These are phyloP conservation scores for Marasmius oreades DNA, from an alignment of 1,284 basidiomycete species.

Conservation along the genomic window DNA sequence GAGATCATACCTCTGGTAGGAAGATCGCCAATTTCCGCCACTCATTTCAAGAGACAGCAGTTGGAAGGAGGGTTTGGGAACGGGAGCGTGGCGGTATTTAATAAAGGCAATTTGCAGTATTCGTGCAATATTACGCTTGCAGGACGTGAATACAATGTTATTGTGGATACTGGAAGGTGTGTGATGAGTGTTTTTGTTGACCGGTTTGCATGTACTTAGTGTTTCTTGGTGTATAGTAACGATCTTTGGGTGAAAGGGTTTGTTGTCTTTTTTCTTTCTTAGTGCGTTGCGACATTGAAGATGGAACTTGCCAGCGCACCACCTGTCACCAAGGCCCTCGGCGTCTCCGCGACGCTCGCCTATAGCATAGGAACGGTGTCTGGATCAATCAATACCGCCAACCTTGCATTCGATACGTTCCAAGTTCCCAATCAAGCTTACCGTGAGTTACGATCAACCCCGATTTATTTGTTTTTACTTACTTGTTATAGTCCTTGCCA, in stretches of 20 bases:
- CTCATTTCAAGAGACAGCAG: not conserved
- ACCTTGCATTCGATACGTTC: not conserved
- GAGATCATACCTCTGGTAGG: constrained; percentile 5
- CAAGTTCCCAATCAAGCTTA: not conserved
- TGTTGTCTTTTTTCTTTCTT: not conserved
- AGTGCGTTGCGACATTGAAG: not conserved
- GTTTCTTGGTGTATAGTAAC: not conserved
- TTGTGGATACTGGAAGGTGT: constrained; percentile 3
- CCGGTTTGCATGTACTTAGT: not conserved
- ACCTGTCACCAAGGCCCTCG: not conserved
- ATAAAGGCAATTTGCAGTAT: constrained; percentile 1
- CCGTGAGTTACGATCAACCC: not conserved
- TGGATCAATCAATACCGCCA: not conserved
- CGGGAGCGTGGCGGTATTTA: not conserved
- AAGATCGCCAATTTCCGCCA: not conserved
- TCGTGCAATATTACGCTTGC: not conserved
- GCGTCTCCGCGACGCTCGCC: not conserved
- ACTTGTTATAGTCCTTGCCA: not conserved
- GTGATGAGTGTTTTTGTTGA: not conserved
- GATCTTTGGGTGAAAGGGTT: not conserved
- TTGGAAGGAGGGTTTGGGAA: constrained; percentile 1
- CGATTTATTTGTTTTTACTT: not conserved
- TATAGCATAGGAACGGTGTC: not conserved
- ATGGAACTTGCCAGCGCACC: not conserved
- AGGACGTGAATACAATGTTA: constrained; percentile 1